phyloP scores from a whole-genome alignment of 1,139 yeast genomes.

The Zygoascus meyerae region DNA sequence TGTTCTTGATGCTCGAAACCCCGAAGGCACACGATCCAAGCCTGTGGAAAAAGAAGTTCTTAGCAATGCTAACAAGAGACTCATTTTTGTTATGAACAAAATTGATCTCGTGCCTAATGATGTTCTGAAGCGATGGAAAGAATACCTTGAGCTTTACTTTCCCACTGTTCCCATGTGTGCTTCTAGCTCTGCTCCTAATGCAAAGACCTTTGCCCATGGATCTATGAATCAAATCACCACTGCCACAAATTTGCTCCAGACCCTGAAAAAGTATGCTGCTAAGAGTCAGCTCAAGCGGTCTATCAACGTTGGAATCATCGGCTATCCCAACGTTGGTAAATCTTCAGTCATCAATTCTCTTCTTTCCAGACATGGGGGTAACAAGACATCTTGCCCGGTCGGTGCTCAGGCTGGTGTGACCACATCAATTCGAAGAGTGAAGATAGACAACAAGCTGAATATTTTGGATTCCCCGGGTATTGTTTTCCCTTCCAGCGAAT shows the following conservation, averaged over 20 bases:
- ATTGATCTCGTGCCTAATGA: conserved; percentile 87
- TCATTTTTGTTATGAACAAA: conserved; percentile 80
- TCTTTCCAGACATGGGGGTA: conserved; percentile 70
- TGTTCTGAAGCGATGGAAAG: conserved; percentile 78
- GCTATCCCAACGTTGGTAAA: conserved; percentile 94
- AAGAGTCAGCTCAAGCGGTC: conserved; percentile 83
- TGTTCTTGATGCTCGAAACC: conserved; percentile 95
- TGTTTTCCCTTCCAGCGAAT: conserved; percentile 76
- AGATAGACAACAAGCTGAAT: conserved; percentile 82
- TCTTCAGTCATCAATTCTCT: conserved; percentile 90
- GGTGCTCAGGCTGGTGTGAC: conserved; percentile 99
- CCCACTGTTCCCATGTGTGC: conserved; percentile 85
- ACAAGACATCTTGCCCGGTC: conserved; percentile 74
- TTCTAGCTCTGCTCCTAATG: conserved; percentile 48
- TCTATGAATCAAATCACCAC: conserved; percentile 62
- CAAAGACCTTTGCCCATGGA: conserved; percentile 69
- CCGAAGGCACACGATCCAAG: conserved; percentile 88
- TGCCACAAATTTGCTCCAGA: conserved; percentile 65
- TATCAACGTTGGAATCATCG: conserved; percentile 92
- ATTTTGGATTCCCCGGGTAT: conserved; percentile 96
- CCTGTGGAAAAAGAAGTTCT: conserved; percentile 87
- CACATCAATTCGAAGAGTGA: conserved; percentile 83
- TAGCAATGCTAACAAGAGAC: conserved; percentile 73
- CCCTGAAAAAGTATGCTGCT: conserved; percentile 79
- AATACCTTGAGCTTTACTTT: conserved; percentile 70